Conservation (phyloP, 768 basidiomycete genomes). For the Lentinula edodes region DNA sequence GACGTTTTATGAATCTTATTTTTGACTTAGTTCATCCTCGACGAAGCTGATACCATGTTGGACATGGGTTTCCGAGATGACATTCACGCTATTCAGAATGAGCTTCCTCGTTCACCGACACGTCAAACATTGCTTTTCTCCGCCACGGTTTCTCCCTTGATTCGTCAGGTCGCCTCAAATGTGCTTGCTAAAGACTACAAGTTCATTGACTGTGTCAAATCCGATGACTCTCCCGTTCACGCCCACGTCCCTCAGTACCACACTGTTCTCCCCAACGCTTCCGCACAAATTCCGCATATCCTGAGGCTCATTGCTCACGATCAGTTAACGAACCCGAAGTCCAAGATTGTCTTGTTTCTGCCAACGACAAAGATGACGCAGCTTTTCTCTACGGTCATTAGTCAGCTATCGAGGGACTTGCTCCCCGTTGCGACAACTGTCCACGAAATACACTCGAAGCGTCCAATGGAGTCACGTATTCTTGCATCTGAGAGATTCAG, state of each 20-base stretch:
- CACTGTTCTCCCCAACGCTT: constrained; percentile 62
- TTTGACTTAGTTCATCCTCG: constrained; percentile 66
- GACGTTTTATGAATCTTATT: constrained; percentile 1
- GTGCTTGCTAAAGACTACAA: constrained; percentile 55
- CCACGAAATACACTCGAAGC: constrained; percentile 82
- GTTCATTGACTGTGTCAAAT: constrained; percentile 70
- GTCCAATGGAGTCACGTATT: constrained; percentile 52
- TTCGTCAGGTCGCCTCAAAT: constrained; percentile 63
- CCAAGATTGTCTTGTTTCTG: constrained; percentile 80
- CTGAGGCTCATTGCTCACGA: constrained; percentile 82
- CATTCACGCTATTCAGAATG: constrained; percentile 62
- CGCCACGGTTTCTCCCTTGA: constrained; percentile 71
- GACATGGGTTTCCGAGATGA: constrained; percentile 92
- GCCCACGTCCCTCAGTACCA: constrained; percentile 77
- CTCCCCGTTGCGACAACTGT: constrained; percentile 56
- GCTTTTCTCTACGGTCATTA: constrained; percentile 62
- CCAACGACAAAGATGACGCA: constrained; percentile 83
- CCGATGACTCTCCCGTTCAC: constrained; percentile 59
- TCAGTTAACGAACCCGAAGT: constrained; percentile 61
- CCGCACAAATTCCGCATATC: constrained; percentile 73
- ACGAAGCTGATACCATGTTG: constrained; percentile 88
- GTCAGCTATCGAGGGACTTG: constrained; percentile 33
- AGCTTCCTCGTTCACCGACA: constrained; percentile 53
- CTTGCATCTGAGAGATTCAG: constrained; percentile 57
- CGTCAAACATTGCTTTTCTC: constrained; percentile 94